phyloP scores from a whole-genome alignment of 139 green algal genomes.

The Volvox reticuliferus region DNA sequence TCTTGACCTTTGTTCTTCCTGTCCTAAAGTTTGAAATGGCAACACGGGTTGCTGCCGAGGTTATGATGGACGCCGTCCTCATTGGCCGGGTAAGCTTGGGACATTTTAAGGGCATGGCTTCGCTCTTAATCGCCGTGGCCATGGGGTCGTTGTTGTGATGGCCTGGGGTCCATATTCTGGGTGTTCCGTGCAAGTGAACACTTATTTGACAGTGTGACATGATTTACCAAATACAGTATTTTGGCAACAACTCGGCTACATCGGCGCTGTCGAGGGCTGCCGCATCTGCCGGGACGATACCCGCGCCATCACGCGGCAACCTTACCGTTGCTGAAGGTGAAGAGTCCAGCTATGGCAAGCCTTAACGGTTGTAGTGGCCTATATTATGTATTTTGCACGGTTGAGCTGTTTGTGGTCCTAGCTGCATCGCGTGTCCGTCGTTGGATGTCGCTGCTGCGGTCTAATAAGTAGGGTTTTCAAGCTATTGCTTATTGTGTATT shows the following conservation, averaged over 20 bases:
- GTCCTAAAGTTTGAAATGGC: not conserved
- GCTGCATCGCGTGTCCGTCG: too few species aligned
- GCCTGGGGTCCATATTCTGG: too few species aligned
- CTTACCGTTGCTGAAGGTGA: not conserved
- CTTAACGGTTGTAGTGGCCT: too few species aligned
- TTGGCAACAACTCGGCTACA: not conserved
- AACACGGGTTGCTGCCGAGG: not conserved
- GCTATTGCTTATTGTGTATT: too few species aligned
- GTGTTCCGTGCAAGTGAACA: not conserved
- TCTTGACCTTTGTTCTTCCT: not conserved
- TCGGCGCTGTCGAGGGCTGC: not conserved
- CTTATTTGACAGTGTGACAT: too few species aligned
- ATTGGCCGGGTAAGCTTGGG: constrained; percentile 13
- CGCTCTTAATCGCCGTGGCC: too few species aligned
- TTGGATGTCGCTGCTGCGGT: too few species aligned
- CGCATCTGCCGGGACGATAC: not conserved
- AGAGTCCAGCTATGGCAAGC: too few species aligned
- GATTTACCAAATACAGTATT: not conserved
- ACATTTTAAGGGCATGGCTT: not conserved
- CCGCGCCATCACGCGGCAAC: not conserved
- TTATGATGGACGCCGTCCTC: not conserved
- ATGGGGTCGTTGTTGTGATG: too few species aligned
- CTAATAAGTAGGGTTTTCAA: too few species aligned
- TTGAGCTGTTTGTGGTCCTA: too few species aligned
- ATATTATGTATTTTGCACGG: too few species aligned